Percentiles rank a stretch among this genome's conserved stretches.
Evolutionary conservation across 768 basidiomycete genomes (phyloP).

Genomic region (Hortiboletus campestris): DNA sequence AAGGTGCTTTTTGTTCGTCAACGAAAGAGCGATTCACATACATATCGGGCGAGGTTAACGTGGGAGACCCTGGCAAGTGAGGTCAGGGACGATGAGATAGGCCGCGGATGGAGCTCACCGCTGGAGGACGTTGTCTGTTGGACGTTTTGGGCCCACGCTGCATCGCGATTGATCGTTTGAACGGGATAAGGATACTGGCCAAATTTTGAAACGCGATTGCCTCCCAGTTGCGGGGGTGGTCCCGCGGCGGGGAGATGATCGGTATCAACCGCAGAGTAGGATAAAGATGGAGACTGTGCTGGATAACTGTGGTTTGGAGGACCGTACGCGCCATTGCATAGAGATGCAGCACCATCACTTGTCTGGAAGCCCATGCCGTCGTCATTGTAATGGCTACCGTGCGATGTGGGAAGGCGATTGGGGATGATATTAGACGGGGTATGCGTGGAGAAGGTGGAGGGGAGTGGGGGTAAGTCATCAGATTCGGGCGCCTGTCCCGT

Average conservation of each 20-base stretch:
- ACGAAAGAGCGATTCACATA: conserved; percentile 45
- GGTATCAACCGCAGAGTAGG: conserved; percentile 34
- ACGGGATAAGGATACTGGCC: conserved; percentile 45
- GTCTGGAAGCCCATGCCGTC: conserved; percentile 50
- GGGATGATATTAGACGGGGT: conserved; percentile 31
- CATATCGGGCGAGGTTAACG: conserved; percentile 44
- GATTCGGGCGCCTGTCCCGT: conserved; percentile 48
- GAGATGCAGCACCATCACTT: conserved; percentile 43
- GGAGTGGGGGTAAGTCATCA: conserved; percentile 52
- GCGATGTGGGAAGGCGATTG: conserved; percentile 40
- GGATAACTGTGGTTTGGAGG: conserved; percentile 39
- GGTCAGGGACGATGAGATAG: conserved; percentile 32
- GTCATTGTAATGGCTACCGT: conserved; percentile 36
- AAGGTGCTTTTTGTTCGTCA: conserved; percentile 57
- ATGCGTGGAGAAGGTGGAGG: conserved; percentile 41
- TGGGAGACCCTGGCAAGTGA: conserved; percentile 57
- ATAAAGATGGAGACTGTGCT: conserved; percentile 48
- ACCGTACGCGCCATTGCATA: conserved; percentile 46
- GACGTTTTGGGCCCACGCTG: conserved; percentile 28
- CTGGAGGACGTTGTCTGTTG: conserved; percentile 33
- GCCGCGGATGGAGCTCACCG: conserved; percentile 27
- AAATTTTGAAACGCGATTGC: conserved; percentile 52
- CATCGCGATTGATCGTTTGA: conserved; percentile 34
- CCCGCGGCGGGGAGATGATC: conserved; percentile 29
- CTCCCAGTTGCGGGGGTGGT: conserved; percentile 31